Evolutionary conservation across 495 filamentous ascomycete species (phyloP).

Genomic region (Aspergillus heteromorphus): DNA sequence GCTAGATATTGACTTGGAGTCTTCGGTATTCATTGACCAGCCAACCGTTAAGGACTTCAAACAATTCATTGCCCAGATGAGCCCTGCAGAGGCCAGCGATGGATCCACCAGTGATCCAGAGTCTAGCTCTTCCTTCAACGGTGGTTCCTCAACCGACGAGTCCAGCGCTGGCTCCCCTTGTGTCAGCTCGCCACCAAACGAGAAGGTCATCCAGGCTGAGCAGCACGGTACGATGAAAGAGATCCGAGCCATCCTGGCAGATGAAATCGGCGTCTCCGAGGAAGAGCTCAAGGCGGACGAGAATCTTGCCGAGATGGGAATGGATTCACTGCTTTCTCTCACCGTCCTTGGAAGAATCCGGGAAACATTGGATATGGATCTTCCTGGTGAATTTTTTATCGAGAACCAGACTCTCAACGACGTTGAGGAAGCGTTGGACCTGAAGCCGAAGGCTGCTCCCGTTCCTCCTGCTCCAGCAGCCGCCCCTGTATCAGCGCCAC

Average conservation of each 20-base stretch:
- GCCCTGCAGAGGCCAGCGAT: slow-evolving; percentile 30
- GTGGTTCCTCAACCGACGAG: slow-evolving; percentile 24
- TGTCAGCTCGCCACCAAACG: slow-evolving; percentile 27
- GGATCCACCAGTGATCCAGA: slow-evolving; percentile 31
- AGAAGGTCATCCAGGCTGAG: slow-evolving; percentile 32
- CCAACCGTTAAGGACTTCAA: slow-evolving; percentile 58
- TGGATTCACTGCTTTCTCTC: slow-evolving; percentile 51
- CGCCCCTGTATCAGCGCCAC: slow-evolving; percentile 15
- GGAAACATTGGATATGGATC: slow-evolving; percentile 48
- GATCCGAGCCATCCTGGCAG: slow-evolving; percentile 55
- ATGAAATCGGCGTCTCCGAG: slow-evolving; percentile 62
- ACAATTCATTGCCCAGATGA: slow-evolving; percentile 44
- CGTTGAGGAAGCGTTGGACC: slow-evolving; percentile 41
- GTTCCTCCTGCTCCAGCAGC: slow-evolving; percentile 8
- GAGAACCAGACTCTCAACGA: slow-evolving; percentile 55
- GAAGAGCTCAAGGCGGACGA: slow-evolving; percentile 50
- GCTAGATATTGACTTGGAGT: slow-evolving; percentile 44
- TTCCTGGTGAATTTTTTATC: slow-evolving; percentile 54
- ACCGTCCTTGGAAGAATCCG: slow-evolving; percentile 45
- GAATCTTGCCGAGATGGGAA: slow-evolving; percentile 44
- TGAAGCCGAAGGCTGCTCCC: slow-evolving; percentile 30
- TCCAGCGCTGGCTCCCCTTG: slow-evolving; percentile 33
- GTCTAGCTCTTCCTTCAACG: slow-evolving; percentile 25
- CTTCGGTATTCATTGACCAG: slow-evolving; percentile 53
- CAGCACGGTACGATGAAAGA: slow-evolving; percentile 42